phyloP scores from a whole-genome alignment of 1,284 basidiomycete genomes.

The Cutaneotrichosporon cyanovorans region DNA sequence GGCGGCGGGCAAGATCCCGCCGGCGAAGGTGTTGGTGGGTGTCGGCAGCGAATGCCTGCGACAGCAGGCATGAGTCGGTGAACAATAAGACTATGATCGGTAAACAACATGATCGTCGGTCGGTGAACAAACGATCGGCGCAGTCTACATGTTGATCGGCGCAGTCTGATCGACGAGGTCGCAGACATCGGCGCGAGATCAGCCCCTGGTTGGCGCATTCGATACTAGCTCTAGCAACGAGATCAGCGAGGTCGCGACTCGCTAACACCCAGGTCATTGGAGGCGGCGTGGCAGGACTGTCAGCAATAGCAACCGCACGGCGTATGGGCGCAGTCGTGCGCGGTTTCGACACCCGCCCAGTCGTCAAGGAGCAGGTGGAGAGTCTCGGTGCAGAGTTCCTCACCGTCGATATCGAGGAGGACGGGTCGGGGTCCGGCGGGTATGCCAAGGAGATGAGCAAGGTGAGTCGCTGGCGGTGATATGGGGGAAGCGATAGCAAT shows the following conservation, averaged over 20 bases:
- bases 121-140: no score
- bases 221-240: no score
- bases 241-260: no score
- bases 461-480: no score
- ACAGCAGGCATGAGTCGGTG: no score
- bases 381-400: constrained; percentile 78
- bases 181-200: no score
- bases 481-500: neutral
- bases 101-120: no score
- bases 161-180: no score
- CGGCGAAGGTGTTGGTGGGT: constrained; percentile 63
- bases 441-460: constrained; percentile 87
- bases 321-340: constrained; percentile 76
- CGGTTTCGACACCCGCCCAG: constrained; percentile 73
- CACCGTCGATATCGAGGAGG: constrained; percentile 67
- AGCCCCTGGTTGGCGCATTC: no score
- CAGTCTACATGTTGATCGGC: no score
- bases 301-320: constrained; percentile 69
- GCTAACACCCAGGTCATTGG: constrained; percentile 54
- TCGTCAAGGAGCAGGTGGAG: constrained; percentile 74
- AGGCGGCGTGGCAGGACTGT: constrained; percentile 74
- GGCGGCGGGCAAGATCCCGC: constrained; percentile 69
- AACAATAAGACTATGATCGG: no score
- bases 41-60: neutral
- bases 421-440: constrained; percentile 68